Conservation (phyloP, 2,329 filamentous ascomycete species). For the Diplodia seriata region DNA sequence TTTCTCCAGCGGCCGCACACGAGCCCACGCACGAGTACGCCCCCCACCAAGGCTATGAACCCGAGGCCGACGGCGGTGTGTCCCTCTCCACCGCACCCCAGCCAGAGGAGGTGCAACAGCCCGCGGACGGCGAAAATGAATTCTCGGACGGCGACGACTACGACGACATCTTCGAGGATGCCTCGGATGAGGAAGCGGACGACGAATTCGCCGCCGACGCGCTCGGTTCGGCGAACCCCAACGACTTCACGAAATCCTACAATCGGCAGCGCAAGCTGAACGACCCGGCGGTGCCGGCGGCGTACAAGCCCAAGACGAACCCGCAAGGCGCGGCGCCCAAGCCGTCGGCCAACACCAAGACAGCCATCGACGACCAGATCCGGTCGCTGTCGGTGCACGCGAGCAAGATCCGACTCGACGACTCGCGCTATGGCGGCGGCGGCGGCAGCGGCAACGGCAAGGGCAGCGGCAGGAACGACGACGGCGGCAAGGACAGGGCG, state of each 20-base stretch:
- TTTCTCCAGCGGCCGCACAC: slow-evolving; percentile 20
- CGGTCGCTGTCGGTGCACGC: slow-evolving; percentile 84
- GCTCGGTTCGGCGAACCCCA: slow-evolving; percentile 62
- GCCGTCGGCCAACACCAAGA: slow-evolving; percentile 77
- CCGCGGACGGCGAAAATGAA: not conserved
- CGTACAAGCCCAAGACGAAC: slow-evolving; percentile 73
- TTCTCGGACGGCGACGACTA: slow-evolving; percentile 62
- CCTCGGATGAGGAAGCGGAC: slow-evolving; percentile 64
- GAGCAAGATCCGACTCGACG: slow-evolving; percentile 77
- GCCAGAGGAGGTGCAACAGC: not conserved
- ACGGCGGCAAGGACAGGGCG: slow-evolving; percentile 79
- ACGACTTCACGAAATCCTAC: slow-evolving; percentile 84
- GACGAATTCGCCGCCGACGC: slow-evolving; percentile 63
- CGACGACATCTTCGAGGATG: slow-evolving; percentile 67
- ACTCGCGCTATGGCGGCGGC: slow-evolving; percentile 51
- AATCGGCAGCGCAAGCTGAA: slow-evolving; percentile 80
- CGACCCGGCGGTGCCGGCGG: slow-evolving; percentile 56
- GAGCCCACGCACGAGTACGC: slow-evolving; percentile 30
- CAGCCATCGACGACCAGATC: slow-evolving; percentile 86
- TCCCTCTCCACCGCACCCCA: slow-evolving; percentile 10
- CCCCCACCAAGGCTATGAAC: slow-evolving; percentile 32
- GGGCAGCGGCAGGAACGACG: slow-evolving; percentile 49
- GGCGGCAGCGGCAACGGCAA: slow-evolving; percentile 52
- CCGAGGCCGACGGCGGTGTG: slow-evolving; percentile 22
- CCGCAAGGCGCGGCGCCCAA: slow-evolving; percentile 65